These are phyloP conservation scores for Iris macrosiphon DNA, from an alignment of 106 monocot species.

Conservation along the genomic window DNA sequence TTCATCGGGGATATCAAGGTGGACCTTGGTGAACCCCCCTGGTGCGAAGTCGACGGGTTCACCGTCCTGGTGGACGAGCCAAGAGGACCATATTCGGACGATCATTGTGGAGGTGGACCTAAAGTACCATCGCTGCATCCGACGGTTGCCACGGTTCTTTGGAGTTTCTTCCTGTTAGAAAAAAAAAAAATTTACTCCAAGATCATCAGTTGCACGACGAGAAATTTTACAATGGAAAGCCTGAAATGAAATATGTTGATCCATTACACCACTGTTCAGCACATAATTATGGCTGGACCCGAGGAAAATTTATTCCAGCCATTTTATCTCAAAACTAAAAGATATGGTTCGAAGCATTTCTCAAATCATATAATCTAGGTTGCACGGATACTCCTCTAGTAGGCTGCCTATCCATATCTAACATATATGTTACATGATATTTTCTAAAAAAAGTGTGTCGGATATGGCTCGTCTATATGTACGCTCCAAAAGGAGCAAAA, in stretches of 20 bases:
- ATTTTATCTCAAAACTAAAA: too few species aligned
- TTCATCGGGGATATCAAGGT: constrained; percentile 55
- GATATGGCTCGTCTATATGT: too few species aligned
- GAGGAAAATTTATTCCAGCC: too few species aligned
- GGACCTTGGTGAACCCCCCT: constrained; percentile 39
- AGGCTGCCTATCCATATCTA: too few species aligned
- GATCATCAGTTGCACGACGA: background rate
- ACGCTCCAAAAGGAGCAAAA: too few species aligned
- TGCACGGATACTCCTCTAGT: too few species aligned
- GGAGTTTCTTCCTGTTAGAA: constrained; percentile 45
- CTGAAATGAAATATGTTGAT: background rate
- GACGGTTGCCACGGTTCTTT: constrained; percentile 48
- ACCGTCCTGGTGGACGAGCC: constrained; percentile 47
- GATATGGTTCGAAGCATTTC: too few species aligned
- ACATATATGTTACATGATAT: too few species aligned
- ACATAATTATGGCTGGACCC: too few species aligned
- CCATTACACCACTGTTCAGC: too few species aligned
- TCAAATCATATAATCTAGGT: too few species aligned
- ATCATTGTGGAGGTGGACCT: constrained; percentile 53
- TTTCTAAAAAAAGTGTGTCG: too few species aligned
- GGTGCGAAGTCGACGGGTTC: constrained; percentile 25
- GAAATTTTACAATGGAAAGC: background rate
- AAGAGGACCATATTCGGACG: constrained; percentile 68
- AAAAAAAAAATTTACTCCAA: background rate
- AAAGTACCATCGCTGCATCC: constrained; percentile 53